Percentiles rank a stretch among this genome's conserved stretches.
phyloP scores from a whole-genome alignment of 371 early-diverging fungal species.

The Mortierella sp. region DNA sequence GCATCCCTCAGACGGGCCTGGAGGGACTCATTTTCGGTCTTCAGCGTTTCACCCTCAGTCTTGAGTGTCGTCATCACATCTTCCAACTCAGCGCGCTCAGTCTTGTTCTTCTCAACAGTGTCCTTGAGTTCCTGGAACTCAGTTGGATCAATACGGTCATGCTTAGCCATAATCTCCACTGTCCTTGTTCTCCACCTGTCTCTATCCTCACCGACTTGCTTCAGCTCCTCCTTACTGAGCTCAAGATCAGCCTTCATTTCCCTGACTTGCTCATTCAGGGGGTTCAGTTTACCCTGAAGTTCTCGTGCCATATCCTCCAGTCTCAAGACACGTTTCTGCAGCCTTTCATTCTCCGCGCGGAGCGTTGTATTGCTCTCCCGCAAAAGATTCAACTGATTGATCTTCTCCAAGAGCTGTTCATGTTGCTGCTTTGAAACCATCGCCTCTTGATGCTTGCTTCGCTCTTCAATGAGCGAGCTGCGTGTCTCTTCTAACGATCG shows the following conservation, averaged over 20 bases:
- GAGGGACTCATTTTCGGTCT: slow-evolving; percentile 17
- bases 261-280: slow-evolving; percentile 63
- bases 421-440: slow-evolving; percentile 66
- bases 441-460: slow-evolving; percentile 56
- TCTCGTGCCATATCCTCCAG: slow-evolving; percentile 53
- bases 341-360: slow-evolving; percentile 66
- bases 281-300: slow-evolving; percentile 57
- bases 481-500: slow-evolving; percentile 74
- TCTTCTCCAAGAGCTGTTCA: slow-evolving; percentile 70
- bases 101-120: slow-evolving; percentile 46
- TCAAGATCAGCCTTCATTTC: slow-evolving; percentile 70
- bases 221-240: slow-evolving; percentile 36
- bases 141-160: slow-evolving; percentile 55
- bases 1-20: slow-evolving; percentile 18
- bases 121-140: slow-evolving; percentile 61
- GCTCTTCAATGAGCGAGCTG: slow-evolving; percentile 63
- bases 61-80: slow-evolving; percentile 13
- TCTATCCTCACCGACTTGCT: slow-evolving; percentile 50
- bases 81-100: slow-evolving; percentile 24
- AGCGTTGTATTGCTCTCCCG: slow-evolving; percentile 80
- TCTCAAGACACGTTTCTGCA: slow-evolving; percentile 36
- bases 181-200: slow-evolving; percentile 55
- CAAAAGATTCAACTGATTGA: slow-evolving; percentile 72
- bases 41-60: slow-evolving; percentile 22
- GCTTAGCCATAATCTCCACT: slow-evolving; percentile 53